These are phyloP conservation scores for Hyphopichia khmerensis DNA, from an alignment of 1,139 yeast species.

Conservation along the genomic window DNA sequence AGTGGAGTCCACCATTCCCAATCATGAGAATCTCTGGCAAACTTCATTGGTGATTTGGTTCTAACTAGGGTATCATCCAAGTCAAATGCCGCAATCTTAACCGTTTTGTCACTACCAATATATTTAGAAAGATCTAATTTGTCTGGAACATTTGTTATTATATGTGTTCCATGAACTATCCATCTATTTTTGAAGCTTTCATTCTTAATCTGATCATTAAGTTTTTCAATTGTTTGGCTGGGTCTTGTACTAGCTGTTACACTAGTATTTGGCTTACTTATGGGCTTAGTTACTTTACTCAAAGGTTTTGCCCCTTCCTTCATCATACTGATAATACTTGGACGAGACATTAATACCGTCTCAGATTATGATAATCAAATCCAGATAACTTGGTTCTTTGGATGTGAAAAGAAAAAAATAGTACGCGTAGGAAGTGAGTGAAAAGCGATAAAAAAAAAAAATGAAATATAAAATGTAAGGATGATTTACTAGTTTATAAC, in stretches of 20 bases:
- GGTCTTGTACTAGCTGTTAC: too few relatives aligned
- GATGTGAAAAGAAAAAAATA: too few relatives aligned
- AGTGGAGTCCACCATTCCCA: conserved; percentile 60
- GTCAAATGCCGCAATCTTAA: conserved; percentile 69
- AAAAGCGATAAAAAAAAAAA: neutral
- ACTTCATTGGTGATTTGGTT: conserved; percentile 58
- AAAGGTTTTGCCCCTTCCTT: neutral
- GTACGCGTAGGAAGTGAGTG: too few relatives aligned
- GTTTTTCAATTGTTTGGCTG: neutral
- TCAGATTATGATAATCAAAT: too few relatives aligned
- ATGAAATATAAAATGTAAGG: neutral
- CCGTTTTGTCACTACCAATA: conserved; percentile 1
- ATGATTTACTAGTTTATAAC: too few relatives aligned
- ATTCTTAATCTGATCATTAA: neutral
- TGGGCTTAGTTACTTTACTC: neutral
- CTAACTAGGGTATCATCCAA: conserved; percentile 69
- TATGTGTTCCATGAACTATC: conserved; percentile 33
- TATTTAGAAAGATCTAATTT: conserved; percentile 3
- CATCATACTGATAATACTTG: conserved; percentile 3
- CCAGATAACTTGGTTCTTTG: too few relatives aligned
- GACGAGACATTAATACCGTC: conserved; percentile 3
- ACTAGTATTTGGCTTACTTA: too few relatives aligned
- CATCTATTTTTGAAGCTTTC: conserved; percentile 13
- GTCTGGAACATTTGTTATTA: conserved; percentile 31
- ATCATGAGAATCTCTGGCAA: conserved; percentile 57